Percentiles rank a stretch among this genome's conserved stretches.
These are phyloP conservation scores for Leucosporidium yakuticum DNA, from an alignment of 768 basidiomycete genomes.

Conservation along the genomic window DNA sequence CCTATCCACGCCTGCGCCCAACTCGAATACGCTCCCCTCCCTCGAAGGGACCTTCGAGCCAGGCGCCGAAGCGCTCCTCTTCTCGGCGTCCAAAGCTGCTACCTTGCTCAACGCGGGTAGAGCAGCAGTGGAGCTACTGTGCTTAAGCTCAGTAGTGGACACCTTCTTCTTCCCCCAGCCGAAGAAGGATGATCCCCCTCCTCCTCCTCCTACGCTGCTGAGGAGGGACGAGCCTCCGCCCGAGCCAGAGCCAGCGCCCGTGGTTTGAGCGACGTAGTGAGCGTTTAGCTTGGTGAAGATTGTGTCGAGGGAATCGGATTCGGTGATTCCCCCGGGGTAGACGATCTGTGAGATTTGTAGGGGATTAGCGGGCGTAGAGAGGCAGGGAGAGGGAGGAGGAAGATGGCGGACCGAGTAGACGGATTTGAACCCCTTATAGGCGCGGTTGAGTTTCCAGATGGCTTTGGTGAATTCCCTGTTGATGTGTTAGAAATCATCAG, in stretches of 20 bases:
- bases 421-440: conserved; percentile 15
- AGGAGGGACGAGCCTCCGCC: not conserved
- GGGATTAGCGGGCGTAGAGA: not conserved
- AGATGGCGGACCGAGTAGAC: not conserved
- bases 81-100: no score
- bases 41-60: no score
- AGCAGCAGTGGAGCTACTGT: not conserved
- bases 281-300: conserved; percentile 29
- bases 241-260: not conserved
- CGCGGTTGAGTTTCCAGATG: conserved; percentile 30
- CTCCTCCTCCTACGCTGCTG: no score
- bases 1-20: no score
- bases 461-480: conserved; percentile 10
- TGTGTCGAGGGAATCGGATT: conserved; percentile 19
- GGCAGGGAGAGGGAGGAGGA: not conserved
- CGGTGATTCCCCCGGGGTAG: conserved; percentile 20
- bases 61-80: no score
- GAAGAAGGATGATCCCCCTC: conserved; percentile 13
- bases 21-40: no score
- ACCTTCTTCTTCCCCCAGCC: conserved; percentile 15
- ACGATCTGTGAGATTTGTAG: conserved; percentile 10
- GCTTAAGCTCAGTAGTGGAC: not conserved
- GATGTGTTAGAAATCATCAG: not conserved
- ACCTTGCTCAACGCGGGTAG: no score
- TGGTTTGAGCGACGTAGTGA: conserved; percentile 16